phyloP scores from a whole-genome alignment of 768 basidiomycete genomes.

The Favolaschia claudopus region DNA sequence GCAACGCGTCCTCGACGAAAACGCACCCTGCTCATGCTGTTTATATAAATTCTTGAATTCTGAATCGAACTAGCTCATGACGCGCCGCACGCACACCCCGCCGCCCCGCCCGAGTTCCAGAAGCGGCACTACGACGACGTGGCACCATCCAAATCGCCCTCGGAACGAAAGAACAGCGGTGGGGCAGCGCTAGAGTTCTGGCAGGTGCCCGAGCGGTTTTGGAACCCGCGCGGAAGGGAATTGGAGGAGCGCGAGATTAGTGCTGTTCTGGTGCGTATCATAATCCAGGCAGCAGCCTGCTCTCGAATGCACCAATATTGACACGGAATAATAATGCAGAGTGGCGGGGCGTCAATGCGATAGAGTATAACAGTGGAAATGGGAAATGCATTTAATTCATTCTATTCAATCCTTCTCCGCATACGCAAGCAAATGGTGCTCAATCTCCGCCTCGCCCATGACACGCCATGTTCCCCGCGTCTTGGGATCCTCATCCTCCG shows the following conservation, averaged over 20 bases:
- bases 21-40: constrained; percentile 4
- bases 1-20: constrained; percentile 20
- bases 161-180: constrained; percentile 7
- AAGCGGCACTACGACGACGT: constrained; percentile 53
- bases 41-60: too few species aligned
- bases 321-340: constrained; percentile 53
- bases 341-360: constrained; percentile 69
- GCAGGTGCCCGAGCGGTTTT: constrained; percentile 70
- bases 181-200: constrained; percentile 58
- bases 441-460: constrained; percentile 79
- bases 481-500: constrained; percentile 76
- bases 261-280: constrained; percentile 63
- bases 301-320: constrained; percentile 8
- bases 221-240: constrained; percentile 56
- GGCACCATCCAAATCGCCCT: constrained; percentile 24
- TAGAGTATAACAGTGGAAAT: constrained; percentile 30
- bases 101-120: constrained; percentile 69
- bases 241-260: constrained; percentile 69
- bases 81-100: constrained; percentile 65
- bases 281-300: background rate
- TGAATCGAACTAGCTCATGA: constrained; percentile 40
- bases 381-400: constrained; percentile 19
- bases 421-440: constrained; percentile 81
- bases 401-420: constrained; percentile 82
- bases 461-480: constrained; percentile 81